Conservation (phyloP, 345 rosid species). For the Syzygium aromaticum region DNA sequence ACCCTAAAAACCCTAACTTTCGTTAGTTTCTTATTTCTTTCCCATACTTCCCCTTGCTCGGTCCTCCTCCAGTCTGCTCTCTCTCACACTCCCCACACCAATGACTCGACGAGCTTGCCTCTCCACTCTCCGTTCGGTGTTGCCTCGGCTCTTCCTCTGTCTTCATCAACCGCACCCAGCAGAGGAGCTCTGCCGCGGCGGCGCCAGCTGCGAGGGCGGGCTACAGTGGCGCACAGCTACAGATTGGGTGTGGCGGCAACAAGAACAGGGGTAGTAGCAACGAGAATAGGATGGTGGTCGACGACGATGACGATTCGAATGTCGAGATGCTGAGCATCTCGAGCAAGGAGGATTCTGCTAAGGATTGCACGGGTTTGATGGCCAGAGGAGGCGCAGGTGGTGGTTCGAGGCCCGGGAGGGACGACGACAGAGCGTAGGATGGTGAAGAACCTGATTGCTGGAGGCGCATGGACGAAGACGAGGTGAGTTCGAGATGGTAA, state of each 20-base stretch:
- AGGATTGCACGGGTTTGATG: constrained; percentile 27
- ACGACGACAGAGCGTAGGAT: constrained; percentile 69
- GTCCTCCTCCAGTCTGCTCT: too few species aligned
- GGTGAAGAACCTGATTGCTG: constrained; percentile 91
- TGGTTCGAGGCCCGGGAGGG: constrained; percentile 29
- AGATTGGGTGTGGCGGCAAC: constrained; percentile 11
- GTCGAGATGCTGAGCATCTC: constrained; percentile 98
- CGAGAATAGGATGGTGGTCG: constrained; percentile 31
- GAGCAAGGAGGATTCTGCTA: constrained; percentile 74
- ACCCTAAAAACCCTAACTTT: too few species aligned
- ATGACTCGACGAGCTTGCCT: too few species aligned
- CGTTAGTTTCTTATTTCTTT: too few species aligned
- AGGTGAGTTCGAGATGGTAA: constrained; percentile 29
- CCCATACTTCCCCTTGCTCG: too few species aligned
- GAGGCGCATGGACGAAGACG: constrained; percentile 87
- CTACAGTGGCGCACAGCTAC: neutral
- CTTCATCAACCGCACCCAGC: neutral
- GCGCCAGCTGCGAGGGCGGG: neutral
- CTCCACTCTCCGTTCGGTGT: too few species aligned
- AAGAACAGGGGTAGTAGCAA: neutral
- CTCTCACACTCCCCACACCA: too few species aligned
- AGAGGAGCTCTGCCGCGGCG: neutral
- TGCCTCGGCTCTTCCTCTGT: too few species aligned
- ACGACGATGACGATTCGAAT: constrained; percentile 89
- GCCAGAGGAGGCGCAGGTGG: neutral